These are phyloP conservation scores for Hanseniaspora guilliermondii DNA, from an alignment of 805 yeast species.

Conservation along the genomic window DNA sequence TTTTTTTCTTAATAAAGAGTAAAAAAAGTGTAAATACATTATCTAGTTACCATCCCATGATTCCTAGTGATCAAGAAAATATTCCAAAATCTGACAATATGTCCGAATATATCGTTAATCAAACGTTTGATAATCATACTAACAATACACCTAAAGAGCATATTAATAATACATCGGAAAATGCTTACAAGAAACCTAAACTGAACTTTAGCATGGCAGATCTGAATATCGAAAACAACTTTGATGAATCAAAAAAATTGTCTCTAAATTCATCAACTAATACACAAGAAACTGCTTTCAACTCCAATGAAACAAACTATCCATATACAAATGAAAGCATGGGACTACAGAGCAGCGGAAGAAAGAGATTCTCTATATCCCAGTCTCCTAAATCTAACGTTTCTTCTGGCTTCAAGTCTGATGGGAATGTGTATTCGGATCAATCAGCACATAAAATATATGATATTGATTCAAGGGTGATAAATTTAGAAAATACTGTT, in stretches of 20 bases:
- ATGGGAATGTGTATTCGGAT: not conserved
- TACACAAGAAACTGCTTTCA: not conserved
- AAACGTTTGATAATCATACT: not conserved
- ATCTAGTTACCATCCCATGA: not conserved
- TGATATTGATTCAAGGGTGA: constrained; percentile 7
- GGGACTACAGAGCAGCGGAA: not conserved
- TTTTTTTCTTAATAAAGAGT: too few species aligned
- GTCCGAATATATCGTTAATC: not conserved
- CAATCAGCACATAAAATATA: not conserved
- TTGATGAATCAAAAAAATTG: not conserved
- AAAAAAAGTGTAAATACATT: not conserved
- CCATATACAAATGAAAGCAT: not conserved
- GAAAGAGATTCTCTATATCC: constrained; percentile 3
- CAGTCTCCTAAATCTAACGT: constrained; percentile 10
- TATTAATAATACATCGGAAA: not conserved
- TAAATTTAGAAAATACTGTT: constrained; percentile 15
- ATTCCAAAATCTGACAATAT: not conserved
- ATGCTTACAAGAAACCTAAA: not conserved
- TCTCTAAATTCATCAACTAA: not conserved
- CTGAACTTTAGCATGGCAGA: not conserved
- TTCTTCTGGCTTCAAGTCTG: constrained; percentile 2
- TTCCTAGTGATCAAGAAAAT: not conserved
- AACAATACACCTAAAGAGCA: not conserved
- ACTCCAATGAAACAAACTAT: not conserved
- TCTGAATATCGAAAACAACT: not conserved